These are phyloP conservation scores for Lodderomyces theae DNA, from an alignment of 1,139 yeast species.

Conservation along the genomic window DNA sequence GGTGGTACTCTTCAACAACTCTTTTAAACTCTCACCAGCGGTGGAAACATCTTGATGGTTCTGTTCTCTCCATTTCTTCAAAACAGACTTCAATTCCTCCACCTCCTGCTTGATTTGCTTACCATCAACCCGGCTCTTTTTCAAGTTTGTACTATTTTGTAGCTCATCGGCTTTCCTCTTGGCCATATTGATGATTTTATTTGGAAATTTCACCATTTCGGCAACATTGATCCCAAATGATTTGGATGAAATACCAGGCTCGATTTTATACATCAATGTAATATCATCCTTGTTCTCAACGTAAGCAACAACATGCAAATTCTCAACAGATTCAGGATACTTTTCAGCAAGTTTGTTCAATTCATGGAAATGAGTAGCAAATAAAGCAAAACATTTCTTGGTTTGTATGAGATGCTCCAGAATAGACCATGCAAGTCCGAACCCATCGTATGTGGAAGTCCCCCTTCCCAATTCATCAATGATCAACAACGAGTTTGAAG, in stretches of 20 bases:
- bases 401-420: constrained; percentile 76
- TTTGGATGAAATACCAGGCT: constrained; percentile 88
- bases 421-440: constrained; percentile 96
- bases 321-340: constrained; percentile 57
- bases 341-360: constrained; percentile 72
- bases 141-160: constrained; percentile 58
- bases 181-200: constrained; percentile 88
- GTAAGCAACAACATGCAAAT: constrained; percentile 93
- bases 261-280: constrained; percentile 85
- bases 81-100: constrained; percentile 48
- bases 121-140: constrained; percentile 11
- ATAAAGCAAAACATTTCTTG: constrained; percentile 74
- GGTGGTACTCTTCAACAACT: constrained; percentile 8
- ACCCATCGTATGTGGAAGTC: constrained; percentile 95
- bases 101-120: constrained; percentile 39
- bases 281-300: constrained; percentile 56
- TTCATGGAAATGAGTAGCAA: constrained; percentile 98
- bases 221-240: constrained; percentile 98
- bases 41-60: constrained; percentile 13
- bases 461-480: constrained; percentile 97
- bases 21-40: constrained; percentile 4
- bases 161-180: constrained; percentile 88
- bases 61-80: constrained; percentile 56
- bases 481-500: constrained; percentile 77
- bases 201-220: constrained; percentile 88